Evolutionary conservation across 2,329 filamentous ascomycete species (phyloP).

Genomic region (Grosmannia serpens): DNA sequence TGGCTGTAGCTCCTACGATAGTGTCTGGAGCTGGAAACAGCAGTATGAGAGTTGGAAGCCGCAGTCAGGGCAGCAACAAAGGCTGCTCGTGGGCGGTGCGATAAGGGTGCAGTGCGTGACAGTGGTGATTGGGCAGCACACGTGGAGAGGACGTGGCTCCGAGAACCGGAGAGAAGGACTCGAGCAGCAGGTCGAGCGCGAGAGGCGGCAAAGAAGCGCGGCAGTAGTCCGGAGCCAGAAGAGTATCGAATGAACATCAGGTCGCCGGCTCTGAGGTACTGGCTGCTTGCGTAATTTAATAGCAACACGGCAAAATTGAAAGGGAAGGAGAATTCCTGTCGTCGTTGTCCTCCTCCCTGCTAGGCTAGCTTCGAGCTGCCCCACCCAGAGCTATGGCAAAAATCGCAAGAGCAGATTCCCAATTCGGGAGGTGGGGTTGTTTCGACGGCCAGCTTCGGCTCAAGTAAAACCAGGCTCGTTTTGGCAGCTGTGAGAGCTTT

Average conservation of each 20-base stretch:
- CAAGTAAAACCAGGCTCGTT: background rate
- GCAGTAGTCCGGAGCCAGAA: background rate
- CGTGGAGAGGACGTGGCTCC: background rate
- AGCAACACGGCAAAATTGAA: background rate
- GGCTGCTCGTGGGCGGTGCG: background rate
- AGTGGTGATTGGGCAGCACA: background rate
- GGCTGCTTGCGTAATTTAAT: background rate
- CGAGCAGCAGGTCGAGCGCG: background rate
- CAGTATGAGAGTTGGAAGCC: background rate
- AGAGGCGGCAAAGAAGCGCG: background rate
- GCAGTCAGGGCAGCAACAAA: background rate
- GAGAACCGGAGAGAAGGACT: background rate
- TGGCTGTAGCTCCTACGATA: slow-evolving; percentile 3
- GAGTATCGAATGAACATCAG: background rate
- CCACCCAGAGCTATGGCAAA: background rate
- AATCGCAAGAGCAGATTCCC: background rate
- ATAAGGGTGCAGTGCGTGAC: background rate
- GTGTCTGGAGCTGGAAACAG: background rate
- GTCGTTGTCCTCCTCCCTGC: background rate
- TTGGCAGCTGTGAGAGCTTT: background rate
- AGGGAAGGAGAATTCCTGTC: background rate
- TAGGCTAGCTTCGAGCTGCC: background rate
- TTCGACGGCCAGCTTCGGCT: slow-evolving; percentile 1
- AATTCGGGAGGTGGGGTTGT: background rate
- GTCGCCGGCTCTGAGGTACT: background rate